Conservation (phyloP, 345 rosid species). For the Acer yangbiense region DNA sequence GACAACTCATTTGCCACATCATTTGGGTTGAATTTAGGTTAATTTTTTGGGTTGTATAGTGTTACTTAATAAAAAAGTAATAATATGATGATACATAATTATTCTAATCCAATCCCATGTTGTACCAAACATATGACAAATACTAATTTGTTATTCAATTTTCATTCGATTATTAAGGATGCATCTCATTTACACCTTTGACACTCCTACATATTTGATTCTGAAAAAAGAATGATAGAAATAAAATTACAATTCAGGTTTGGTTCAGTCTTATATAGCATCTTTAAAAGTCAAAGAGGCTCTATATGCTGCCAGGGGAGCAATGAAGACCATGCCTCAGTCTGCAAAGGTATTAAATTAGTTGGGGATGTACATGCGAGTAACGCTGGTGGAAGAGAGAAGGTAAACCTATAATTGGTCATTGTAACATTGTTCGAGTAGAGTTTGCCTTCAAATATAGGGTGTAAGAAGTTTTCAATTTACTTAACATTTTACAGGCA, state of each 20-base stretch:
- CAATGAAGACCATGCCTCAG: slow-evolving; percentile 99
- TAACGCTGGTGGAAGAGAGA: slow-evolving; percentile 89
- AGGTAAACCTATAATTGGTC: slow-evolving; percentile 49
- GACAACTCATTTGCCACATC: too few species aligned
- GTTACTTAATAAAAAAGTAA: too few species aligned
- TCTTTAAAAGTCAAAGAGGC: slow-evolving; percentile 92
- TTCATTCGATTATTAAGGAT: too few species aligned
- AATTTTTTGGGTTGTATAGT: too few species aligned
- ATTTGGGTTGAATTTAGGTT: too few species aligned
- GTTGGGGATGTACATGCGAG: slow-evolving; percentile 98
- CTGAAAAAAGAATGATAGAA: slow-evolving; percentile 4
- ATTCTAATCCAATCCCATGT: too few species aligned
- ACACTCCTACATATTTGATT: slow-evolving; percentile 1
- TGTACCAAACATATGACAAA: too few species aligned
- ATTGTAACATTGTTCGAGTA: background rate
- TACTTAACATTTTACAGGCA: slow-evolving; percentile 52
- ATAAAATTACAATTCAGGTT: slow-evolving; percentile 52
- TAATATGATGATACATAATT: too few species aligned
- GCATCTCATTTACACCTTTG: background rate
- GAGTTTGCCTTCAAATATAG: background rate
- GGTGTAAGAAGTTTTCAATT: slow-evolving; percentile 18
- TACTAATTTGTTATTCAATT: too few species aligned
- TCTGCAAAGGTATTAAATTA: slow-evolving; percentile 90
- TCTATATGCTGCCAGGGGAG: slow-evolving; percentile 91
- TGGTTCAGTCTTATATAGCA: slow-evolving; percentile 93